Base-by-base conservation (phyloP, 129 eudicot genomes). In the Rutidosis leptorrhynchoides region DNA sequence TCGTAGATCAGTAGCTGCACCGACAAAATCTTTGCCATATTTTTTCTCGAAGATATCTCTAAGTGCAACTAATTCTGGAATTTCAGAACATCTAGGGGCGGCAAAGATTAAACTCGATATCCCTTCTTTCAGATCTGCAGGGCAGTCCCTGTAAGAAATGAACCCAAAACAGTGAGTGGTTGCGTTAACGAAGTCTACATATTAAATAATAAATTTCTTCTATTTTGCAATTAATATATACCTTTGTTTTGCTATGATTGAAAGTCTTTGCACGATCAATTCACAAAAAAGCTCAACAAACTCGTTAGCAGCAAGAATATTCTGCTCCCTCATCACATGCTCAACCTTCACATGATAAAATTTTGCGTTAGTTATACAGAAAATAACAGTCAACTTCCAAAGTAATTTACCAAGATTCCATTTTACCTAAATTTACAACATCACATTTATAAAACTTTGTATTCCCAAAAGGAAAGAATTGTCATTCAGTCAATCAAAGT, bases 261-360 rank as follows among this genome's bases (percentile, higher is more conserved):
- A 54, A 30, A 94, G 97, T 53, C 99, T 84, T 46, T 93, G 71
- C 69, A 94, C 97, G 35, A 94, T 77, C 10, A 86, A 75, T 65
- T 94, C 99, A 42, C 99, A 94, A 81, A 94, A 94, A 66, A 94
- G 95, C 83, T 94, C 99, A 15, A 94, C 61, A 55, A 94, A 84
- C 84, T 94, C 99, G 63, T 94, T 94, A 70, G 99, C 99, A 40
- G 97, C 93, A 78, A 94, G 77, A 53, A 87, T 79, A 64, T 94
- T 94, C 80, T 94, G 99, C 68, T 94, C 99, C 70, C 97, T 79
- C 67, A 94, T 86, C 29, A 94, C 99, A 66, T 94, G 99, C 45
- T 94, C 99, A 60, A 94, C 97, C 99, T 93, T 23, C 62, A 62
- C 28, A 20, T 7, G 19, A 14, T 23, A 67, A 51, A 19, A 35